phyloP scores from a whole-genome alignment of 2,329 filamentous ascomycete genomes.

The Exophiala calicioides region DNA sequence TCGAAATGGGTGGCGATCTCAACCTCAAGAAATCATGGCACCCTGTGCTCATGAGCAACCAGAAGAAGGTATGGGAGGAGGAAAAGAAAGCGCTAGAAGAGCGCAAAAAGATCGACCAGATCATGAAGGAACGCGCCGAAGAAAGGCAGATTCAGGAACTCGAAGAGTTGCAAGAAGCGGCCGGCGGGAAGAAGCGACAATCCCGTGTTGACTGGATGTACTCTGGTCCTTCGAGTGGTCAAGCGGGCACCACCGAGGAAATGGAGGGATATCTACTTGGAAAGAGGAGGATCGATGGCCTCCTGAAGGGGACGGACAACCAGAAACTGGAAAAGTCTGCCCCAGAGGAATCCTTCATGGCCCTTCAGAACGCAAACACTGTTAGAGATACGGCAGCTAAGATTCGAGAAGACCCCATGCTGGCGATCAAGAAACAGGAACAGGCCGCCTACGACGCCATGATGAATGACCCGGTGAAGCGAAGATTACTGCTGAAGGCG shows the following conservation, averaged over 20 bases:
- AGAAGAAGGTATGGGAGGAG: slow-evolving; percentile 84
- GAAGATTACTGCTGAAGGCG: slow-evolving; percentile 57
- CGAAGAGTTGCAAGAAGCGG: slow-evolving; percentile 82
- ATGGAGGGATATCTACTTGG: slow-evolving; percentile 91
- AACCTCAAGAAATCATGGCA: slow-evolving; percentile 80
- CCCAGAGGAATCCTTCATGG: slow-evolving; percentile 63
- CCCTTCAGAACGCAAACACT: slow-evolving; percentile 69
- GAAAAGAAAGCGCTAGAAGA: slow-evolving; percentile 92
- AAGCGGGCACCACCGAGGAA: slow-evolving; percentile 77
- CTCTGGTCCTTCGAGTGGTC: slow-evolving; percentile 75
- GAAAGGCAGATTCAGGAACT: slow-evolving; percentile 91
- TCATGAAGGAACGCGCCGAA: slow-evolving; percentile 89
- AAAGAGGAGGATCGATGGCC: slow-evolving; percentile 84
- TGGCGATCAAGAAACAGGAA: slow-evolving; percentile 92
- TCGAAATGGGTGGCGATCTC: slow-evolving; percentile 87
- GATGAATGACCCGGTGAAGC: slow-evolving; percentile 47
- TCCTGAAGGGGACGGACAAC: slow-evolving; percentile 78
- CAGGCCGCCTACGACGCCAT: slow-evolving; percentile 70
- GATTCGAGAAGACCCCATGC: slow-evolving; percentile 83
- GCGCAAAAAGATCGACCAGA: slow-evolving; percentile 88
- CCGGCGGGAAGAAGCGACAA: slow-evolving; percentile 76
- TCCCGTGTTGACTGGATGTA: slow-evolving; percentile 99
- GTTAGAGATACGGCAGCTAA: slow-evolving; percentile 80
- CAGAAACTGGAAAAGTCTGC: slow-evolving; percentile 78
- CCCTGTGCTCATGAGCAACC: slow-evolving; percentile 85